A percentile compares a stretch with the other conserved stretches of the same genome.
phyloP scores from a whole-genome alignment of 768 basidiomycete genomes.

The Cubamyces lactineus region DNA sequence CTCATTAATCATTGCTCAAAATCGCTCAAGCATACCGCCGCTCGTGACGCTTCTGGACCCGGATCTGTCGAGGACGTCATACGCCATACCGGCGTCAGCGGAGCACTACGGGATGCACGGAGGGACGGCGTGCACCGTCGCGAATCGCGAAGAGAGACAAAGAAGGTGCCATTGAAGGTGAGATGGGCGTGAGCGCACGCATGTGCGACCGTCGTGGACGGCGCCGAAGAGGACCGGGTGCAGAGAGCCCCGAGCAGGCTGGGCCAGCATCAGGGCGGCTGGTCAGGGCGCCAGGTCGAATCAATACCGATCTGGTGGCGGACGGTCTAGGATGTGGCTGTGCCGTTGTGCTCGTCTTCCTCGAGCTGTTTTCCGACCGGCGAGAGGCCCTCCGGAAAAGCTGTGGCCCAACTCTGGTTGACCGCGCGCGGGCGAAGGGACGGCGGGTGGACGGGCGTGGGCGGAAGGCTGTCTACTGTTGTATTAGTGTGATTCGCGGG shows the following conservation, averaged over 20 bases:
- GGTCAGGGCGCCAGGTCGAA: too few species aligned
- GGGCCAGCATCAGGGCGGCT: too few species aligned
- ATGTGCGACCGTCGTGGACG: neutral
- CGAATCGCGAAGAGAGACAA: too few species aligned
- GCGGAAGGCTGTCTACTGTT: neutral
- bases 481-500: neutral
- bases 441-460: neutral
- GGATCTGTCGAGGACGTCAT: too few species aligned
- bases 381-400: neutral
- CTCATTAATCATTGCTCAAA: too few species aligned
- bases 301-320: neutral
- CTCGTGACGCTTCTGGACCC: too few species aligned
- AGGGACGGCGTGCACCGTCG: too few species aligned
- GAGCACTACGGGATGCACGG: too few species aligned
- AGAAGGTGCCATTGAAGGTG: too few species aligned
- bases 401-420: neutral
- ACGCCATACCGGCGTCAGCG: too few species aligned
- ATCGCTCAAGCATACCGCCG: too few species aligned
- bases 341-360: neutral
- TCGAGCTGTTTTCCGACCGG: neutral
- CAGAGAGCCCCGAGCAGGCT: neutral
- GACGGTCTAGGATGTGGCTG: neutral
- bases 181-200: too few species aligned
- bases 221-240: neutral
- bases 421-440: neutral